A percentile compares a stretch with the other conserved stretches of the same genome.
These are phyloP conservation scores for Cucumis melo DNA, from an alignment of 306 rosid species.

Conservation along the genomic window DNA sequence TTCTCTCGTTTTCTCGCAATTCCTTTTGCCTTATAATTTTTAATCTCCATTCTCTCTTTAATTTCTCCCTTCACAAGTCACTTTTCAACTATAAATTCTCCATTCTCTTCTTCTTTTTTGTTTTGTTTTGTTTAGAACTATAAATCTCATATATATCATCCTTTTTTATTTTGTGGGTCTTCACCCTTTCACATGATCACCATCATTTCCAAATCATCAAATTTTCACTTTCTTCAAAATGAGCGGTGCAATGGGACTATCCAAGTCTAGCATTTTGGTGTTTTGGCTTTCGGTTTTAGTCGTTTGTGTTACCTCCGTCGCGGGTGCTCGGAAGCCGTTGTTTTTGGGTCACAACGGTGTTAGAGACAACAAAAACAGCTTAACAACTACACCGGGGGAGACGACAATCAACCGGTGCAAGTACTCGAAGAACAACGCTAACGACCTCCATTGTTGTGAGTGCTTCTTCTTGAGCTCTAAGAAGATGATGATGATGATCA, in stretches of 20 bases:
- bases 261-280: not conserved
- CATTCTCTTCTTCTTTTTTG: not conserved
- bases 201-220: not conserved
- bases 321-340: conserved; percentile 23
- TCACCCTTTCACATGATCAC: not conserved
- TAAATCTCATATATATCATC: not conserved
- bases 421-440: conserved; percentile 3
- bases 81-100: conserved; percentile 17
- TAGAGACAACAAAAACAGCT: conserved; percentile 17
- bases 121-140: not conserved
- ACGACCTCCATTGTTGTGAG: conserved; percentile 6
- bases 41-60: not conserved
- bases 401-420: conserved; percentile 16
- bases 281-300: not conserved
- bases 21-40: conserved; percentile 29
- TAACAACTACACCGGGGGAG: conserved; percentile 3
- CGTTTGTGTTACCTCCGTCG: not conserved
- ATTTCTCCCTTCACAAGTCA: not conserved
- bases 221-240: not conserved
- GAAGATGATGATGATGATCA: conserved; percentile 8
- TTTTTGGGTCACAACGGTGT: conserved; percentile 10
- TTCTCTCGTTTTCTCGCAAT: conserved; percentile 14
- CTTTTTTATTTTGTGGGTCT: not conserved
- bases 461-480: conserved; percentile 9
- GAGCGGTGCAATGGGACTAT: not conserved